These are phyloP conservation scores for Suillus paluster DNA, from an alignment of 768 basidiomycete genomes.

Conservation along the genomic window DNA sequence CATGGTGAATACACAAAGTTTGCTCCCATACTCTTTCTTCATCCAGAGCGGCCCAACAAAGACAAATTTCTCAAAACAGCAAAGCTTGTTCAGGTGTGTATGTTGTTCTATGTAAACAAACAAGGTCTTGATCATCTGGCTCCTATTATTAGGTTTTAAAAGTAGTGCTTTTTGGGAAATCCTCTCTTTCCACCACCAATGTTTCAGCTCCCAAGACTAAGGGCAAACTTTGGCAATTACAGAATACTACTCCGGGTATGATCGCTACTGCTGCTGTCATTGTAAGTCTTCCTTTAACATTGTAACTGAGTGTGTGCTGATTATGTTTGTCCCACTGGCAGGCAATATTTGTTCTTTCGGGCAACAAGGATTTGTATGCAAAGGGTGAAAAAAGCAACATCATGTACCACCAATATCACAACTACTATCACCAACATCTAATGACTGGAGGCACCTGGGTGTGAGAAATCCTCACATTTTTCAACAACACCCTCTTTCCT, in stretches of 20 bases:
- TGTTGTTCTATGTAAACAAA: not conserved
- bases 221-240: constrained; percentile 8
- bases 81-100: not conserved
- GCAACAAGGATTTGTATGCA: not conserved
- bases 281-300: not conserved
- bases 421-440: constrained; percentile 4
- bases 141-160: constrained; percentile 6
- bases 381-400: constrained; percentile 1
- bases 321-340: not conserved
- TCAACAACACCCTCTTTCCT: constrained; percentile 6
- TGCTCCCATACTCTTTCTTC: constrained; percentile 2
- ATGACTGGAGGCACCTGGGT: not conserved
- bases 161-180: not conserved
- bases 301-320: not conserved
- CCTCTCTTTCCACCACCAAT: not conserved
- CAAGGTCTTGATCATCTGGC: not conserved
- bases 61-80: constrained; percentile 4
- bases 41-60: not conserved
- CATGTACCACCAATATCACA: constrained; percentile 3
- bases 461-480: not conserved
- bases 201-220: constrained; percentile 3
- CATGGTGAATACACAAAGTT: constrained; percentile 7
- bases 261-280: constrained; percentile 10
- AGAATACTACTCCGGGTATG: not conserved
- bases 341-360: constrained; percentile 13